These are phyloP conservation scores for Lolium perenne DNA, from an alignment of 176 grass and related monocot genomes.

Conservation along the genomic window DNA sequence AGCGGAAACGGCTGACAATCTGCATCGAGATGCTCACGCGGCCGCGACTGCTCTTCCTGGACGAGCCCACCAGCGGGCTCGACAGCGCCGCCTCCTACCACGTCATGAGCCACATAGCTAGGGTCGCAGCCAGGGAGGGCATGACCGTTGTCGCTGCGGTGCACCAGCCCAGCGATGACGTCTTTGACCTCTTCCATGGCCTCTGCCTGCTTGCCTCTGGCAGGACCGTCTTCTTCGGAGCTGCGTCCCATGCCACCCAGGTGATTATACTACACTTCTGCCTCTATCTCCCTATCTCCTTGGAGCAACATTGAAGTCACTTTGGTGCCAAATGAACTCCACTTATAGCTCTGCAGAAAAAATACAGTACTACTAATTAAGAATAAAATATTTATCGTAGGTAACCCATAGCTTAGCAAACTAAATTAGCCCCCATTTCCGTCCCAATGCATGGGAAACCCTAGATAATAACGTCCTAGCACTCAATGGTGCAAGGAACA, in stretches of 20 bases:
- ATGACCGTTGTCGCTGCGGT: conserved; percentile 61
- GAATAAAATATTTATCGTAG: too few relatives aligned
- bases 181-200: conserved; percentile 59
- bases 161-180: conserved; percentile 66
- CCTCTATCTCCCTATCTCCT: too few relatives aligned
- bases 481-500: too few relatives aligned
- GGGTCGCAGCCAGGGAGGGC: conserved; percentile 21
- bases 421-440: too few relatives aligned
- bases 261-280: not conserved
- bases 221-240: conserved; percentile 59
- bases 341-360: not conserved
- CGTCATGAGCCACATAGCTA: conserved; percentile 50
- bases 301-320: not conserved
- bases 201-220: conserved; percentile 58
- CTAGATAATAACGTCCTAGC: too few relatives aligned
- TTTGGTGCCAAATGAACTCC: not conserved
- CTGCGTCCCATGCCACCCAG: conserved; percentile 30
- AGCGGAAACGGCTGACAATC: conserved; percentile 55
- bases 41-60: conserved; percentile 85
- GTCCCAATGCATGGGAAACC: too few relatives aligned
- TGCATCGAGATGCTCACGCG: conserved; percentile 66
- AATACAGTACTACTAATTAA: too few relatives aligned
- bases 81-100: too few relatives aligned
- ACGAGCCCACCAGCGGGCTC: conserved; percentile 68
- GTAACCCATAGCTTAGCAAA: too few relatives aligned